Evolutionary conservation across 768 basidiomycete species (phyloP).

Genomic region (Pisolithus tinctorius): DNA sequence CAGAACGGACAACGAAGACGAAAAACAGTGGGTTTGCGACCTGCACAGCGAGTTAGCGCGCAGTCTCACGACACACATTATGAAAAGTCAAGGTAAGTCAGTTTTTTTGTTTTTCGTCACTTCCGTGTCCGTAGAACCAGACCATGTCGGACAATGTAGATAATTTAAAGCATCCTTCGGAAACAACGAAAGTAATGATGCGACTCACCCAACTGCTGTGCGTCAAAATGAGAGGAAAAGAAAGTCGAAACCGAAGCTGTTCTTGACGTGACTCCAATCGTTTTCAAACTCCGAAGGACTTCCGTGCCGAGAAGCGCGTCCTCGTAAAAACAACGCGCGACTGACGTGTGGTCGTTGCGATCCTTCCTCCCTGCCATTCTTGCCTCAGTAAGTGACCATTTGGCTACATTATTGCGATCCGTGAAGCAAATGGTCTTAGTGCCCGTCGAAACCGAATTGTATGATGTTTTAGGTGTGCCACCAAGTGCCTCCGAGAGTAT

Average conservation of each 20-base stretch:
- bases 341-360: background rate
- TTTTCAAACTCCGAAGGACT: conserved; percentile 27
- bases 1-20: background rate
- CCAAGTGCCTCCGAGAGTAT: conserved; percentile 67
- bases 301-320: conserved; percentile 24
- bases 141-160: conserved; percentile 87
- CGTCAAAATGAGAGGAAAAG: background rate
- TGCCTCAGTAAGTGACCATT: conserved; percentile 22
- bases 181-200: background rate
- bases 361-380: conserved; percentile 4
- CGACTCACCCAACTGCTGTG: conserved; percentile 14
- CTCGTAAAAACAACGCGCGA: conserved; percentile 20
- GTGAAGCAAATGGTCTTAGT: conserved; percentile 34
- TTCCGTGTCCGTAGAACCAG: conserved; percentile 23
- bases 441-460: conserved; percentile 74
- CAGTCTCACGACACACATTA: too few species aligned
- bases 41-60: background rate
- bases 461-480: conserved; percentile 76
- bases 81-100: conserved; percentile 10
- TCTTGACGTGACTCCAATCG: background rate
- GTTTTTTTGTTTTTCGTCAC: conserved; percentile 39
- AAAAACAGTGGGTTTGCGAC: background rate
- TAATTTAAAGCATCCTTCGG: conserved; percentile 48
- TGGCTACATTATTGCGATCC: background rate
- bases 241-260: background rate